Evolutionary conservation across 73 alveolate species (phyloP).

Genomic region (Tetrahymena elliotti): DNA sequence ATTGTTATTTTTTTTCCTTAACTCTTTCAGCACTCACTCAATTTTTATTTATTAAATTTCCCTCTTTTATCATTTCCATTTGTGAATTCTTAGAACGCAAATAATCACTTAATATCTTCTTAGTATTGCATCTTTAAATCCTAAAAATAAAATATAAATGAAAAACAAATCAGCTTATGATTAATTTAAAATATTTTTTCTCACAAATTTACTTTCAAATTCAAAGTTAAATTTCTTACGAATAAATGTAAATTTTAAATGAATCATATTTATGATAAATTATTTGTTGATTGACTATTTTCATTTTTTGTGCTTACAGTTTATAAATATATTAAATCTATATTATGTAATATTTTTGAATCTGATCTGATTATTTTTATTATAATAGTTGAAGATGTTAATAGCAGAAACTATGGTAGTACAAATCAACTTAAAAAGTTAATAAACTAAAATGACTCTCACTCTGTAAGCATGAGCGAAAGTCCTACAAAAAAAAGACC

Average conservation of each 20-base stretch:
- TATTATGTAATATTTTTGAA: background rate
- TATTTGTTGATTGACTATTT: too few species aligned
- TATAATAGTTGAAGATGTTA: background rate
- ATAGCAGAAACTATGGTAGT: background rate
- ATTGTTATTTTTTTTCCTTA: background rate
- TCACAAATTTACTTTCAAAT: too few species aligned
- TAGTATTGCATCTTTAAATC: background rate
- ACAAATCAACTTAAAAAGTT: background rate
- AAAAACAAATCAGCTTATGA: too few species aligned
- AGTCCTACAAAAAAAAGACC: background rate
- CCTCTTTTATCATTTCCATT: background rate
- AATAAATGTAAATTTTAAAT: too few species aligned
- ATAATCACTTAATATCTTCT: background rate
- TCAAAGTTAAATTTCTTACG: too few species aligned
- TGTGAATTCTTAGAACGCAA: too few species aligned
- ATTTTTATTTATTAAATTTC: background rate
- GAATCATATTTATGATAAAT: too few species aligned
- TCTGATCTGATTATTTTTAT: background rate
- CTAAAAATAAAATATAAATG: background rate
- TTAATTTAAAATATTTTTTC: too few species aligned
- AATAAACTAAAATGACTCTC: background rate
- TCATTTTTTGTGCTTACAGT: too few species aligned
- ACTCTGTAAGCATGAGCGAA: background rate
- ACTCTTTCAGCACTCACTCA: background rate
- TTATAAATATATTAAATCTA: too few species aligned